phyloP scores from a whole-genome alignment of 495 filamentous ascomycete genomes.

The Lentithecium fluviatile region DNA sequence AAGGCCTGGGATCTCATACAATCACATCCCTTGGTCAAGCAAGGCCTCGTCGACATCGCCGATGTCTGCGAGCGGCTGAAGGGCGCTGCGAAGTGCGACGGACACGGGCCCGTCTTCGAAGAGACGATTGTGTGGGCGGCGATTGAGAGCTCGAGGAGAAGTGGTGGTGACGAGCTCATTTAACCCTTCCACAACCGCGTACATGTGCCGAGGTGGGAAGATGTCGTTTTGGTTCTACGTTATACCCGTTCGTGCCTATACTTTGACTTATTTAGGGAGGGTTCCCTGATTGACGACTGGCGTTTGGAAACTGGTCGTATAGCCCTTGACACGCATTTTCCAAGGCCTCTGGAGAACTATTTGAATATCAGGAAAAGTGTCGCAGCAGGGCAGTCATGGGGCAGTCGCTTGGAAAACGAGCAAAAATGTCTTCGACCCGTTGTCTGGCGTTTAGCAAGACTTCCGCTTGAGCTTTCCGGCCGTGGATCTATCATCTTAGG shows the following conservation, averaged over 20 bases:
- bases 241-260: constrained; percentile 25
- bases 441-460: too few relatives aligned
- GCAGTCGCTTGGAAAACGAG: too few relatives aligned
- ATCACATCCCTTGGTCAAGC: constrained; percentile 72
- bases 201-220: background rate
- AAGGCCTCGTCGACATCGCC: constrained; percentile 79
- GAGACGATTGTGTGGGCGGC: constrained; percentile 70
- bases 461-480: too few relatives aligned
- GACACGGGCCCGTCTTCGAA: constrained; percentile 84
- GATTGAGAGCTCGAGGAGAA: constrained; percentile 65
- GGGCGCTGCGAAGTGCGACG: constrained; percentile 78
- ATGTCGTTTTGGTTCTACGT: background rate
- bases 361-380: too few relatives aligned
- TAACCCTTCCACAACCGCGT: constrained; percentile 15
- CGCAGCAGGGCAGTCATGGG: too few relatives aligned
- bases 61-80: constrained; percentile 75
- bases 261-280: background rate
- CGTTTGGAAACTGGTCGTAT: background rate
- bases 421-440: too few relatives aligned
- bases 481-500: too few relatives aligned
- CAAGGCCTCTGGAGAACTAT: background rate
- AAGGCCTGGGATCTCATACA: constrained; percentile 93
- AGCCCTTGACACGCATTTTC: background rate
- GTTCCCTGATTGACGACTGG: background rate
- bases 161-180: constrained; percentile 44